These are phyloP conservation scores for Penicillium nucicola DNA, from an alignment of 495 filamentous ascomycete species.

Conservation along the genomic window DNA sequence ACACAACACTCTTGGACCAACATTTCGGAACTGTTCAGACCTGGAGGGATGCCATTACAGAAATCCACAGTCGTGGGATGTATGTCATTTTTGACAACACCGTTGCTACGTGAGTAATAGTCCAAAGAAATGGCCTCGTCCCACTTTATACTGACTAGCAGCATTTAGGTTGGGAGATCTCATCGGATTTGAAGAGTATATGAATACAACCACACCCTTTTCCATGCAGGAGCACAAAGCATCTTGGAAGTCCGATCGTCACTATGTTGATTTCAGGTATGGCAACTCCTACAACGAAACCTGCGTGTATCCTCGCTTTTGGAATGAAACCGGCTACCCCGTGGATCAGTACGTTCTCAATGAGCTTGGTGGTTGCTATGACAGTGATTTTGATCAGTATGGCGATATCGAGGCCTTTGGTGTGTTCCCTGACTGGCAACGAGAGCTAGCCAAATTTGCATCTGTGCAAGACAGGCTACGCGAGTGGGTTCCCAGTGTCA, in stretches of 20 bases:
- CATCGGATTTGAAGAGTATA: constrained; percentile 64
- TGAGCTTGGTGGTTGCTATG: constrained; percentile 55
- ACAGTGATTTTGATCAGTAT: constrained; percentile 71
- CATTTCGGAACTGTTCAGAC: constrained; percentile 62
- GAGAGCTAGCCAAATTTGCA: constrained; percentile 69
- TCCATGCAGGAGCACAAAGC: constrained; percentile 52
- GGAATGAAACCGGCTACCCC: constrained; percentile 58
- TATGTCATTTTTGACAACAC: constrained; percentile 73
- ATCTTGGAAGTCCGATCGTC: constrained; percentile 54
- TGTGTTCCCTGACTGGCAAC: constrained; percentile 64
- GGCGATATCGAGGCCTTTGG: constrained; percentile 69
- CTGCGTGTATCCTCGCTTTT: constrained; percentile 66
- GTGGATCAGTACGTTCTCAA: constrained; percentile 44
- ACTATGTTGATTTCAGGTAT: constrained; percentile 63
- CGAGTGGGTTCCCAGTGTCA: constrained; percentile 64
- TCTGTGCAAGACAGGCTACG: constrained; percentile 73
- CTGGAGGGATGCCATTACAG: constrained; percentile 63
- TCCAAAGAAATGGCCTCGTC: no score
- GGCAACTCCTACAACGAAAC: constrained; percentile 55
- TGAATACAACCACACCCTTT: constrained; percentile 66
- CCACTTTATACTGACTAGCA: no score
- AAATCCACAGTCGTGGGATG: constrained; percentile 65
- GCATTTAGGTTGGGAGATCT: constrained; percentile 67
- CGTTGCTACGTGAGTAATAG: constrained; percentile 65
- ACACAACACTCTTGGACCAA: constrained; percentile 67